Conservation (phyloP, 1,284 basidiomycete species). For the Phylloboletellus chloephorus region DNA sequence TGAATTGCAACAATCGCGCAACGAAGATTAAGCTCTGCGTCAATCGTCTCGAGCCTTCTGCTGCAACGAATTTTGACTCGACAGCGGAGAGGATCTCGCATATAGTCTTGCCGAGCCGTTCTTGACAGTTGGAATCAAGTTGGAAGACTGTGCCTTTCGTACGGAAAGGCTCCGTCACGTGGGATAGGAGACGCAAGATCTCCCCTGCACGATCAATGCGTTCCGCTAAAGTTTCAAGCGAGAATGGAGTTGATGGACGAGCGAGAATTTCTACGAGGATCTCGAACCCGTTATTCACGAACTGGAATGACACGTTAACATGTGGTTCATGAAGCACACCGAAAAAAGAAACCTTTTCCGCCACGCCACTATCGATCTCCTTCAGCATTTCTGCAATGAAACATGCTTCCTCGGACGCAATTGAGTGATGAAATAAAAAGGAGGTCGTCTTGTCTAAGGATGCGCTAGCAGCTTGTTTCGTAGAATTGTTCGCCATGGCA, state of each 20-base stretch:
- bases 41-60: constrained; percentile 14
- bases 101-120: constrained; percentile 48
- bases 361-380: constrained; percentile 59
- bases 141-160: constrained; percentile 39
- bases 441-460: constrained; percentile 60
- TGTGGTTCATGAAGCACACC: neutral
- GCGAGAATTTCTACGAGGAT: constrained; percentile 56
- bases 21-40: constrained; percentile 45
- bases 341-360: constrained; percentile 49
- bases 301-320: constrained; percentile 37
- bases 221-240: constrained; percentile 31
- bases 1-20: constrained; percentile 64
- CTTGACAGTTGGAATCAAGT: constrained; percentile 51
- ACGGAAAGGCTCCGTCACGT: constrained; percentile 61
- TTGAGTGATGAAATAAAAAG: constrained; percentile 62
- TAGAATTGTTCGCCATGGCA: constrained; percentile 52
- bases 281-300: constrained; percentile 68
- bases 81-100: constrained; percentile 41
- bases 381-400: constrained; percentile 74
- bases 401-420: constrained; percentile 70
- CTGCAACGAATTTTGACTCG: constrained; percentile 33
- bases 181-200: constrained; percentile 62
- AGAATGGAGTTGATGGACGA: constrained; percentile 29
- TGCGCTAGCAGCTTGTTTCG: constrained; percentile 46
- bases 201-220: constrained; percentile 58